Percentiles rank a stretch among this genome's conserved stretches.
Conservation (phyloP, 1,139 yeast genomes). For the Schizosaccharomyces versatilis region DNA sequence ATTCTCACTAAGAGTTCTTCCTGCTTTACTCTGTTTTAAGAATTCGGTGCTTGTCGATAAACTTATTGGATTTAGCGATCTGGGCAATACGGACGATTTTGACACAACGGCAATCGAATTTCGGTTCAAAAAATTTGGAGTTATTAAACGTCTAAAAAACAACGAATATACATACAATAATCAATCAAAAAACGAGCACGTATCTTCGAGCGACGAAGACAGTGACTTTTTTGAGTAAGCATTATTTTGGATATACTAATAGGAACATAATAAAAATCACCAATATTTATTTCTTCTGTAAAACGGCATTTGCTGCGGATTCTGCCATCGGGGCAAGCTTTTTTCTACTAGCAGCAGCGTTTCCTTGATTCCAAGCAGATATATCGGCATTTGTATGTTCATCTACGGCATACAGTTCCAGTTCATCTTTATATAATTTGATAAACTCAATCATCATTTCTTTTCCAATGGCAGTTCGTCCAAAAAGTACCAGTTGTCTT, state of each 20-base stretch:
- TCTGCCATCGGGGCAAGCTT: background rate
- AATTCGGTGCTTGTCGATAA: background rate
- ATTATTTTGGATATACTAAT: background rate
- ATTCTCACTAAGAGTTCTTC: background rate
- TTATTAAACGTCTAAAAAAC: background rate
- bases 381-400: background rate
- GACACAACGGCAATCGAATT: background rate
- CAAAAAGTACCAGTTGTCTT: background rate
- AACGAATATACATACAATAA: background rate
- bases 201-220: background rate
- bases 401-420: background rate
- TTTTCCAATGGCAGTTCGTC: background rate
- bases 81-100: conserved; percentile 3
- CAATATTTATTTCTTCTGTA: too few relatives aligned
- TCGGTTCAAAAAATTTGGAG: background rate
- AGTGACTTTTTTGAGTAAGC: background rate
- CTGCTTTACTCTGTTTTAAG: background rate
- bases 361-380: background rate
- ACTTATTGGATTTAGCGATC: background rate
- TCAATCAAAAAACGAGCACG: background rate
- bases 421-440: background rate
- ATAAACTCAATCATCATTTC: background rate
- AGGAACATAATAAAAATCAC: background rate
- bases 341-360: conserved; percentile 1
- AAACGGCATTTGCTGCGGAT: too few relatives aligned